These are phyloP conservation scores for Elsinoe fawcettii DNA, from an alignment of 2,329 filamentous ascomycete species.

Conservation along the genomic window DNA sequence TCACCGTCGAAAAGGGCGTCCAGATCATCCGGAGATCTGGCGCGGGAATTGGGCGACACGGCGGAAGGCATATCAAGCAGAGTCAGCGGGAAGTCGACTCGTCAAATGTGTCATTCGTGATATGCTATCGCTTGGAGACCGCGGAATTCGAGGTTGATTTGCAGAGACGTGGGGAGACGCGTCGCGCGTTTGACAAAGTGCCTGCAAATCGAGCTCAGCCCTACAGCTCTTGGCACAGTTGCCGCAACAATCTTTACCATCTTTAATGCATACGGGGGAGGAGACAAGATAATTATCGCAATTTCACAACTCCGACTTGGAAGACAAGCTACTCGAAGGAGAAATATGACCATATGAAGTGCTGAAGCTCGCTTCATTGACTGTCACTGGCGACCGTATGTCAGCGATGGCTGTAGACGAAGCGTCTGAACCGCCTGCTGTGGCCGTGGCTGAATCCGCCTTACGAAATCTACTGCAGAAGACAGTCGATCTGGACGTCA, in stretches of 20 bases:
- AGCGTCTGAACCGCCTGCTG: slow-evolving; percentile 23
- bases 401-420: slow-evolving; percentile 21
- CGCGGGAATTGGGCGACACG: slow-evolving; percentile 20
- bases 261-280: neutral
- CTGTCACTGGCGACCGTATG: no score
- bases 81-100: no score
- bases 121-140: no score
- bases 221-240: neutral
- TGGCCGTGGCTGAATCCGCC: slow-evolving; percentile 26
- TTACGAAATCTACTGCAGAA: slow-evolving; percentile 35
- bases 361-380: no score
- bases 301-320: neutral
- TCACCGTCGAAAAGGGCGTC: slow-evolving; percentile 73
- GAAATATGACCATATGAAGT: no score
- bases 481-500: slow-evolving; percentile 35
- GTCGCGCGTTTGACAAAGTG: slow-evolving; percentile 16
- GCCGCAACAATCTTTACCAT: neutral
- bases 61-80: slow-evolving; percentile 25
- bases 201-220: neutral
- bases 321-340: neutral
- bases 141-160: no score
- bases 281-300: neutral
- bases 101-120: no score
- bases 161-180: slow-evolving; percentile 17
- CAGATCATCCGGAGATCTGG: slow-evolving; percentile 39